Base-by-base conservation (phyloP, 306 rosid genomes). In the Prinsepia uniflora region DNA sequence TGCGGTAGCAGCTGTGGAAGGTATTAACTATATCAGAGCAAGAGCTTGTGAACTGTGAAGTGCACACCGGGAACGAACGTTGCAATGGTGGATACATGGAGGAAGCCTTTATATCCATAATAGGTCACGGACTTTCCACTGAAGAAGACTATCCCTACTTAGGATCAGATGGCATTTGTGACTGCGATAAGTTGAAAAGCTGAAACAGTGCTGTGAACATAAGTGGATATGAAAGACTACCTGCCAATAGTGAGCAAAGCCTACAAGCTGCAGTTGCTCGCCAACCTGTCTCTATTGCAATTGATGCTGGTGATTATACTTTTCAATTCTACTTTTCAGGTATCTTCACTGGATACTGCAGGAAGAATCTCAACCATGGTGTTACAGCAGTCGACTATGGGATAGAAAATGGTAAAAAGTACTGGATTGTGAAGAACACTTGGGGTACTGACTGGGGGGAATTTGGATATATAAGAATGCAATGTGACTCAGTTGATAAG, bases 1-100 rank as follows among this genome's bases (percentile, higher is more conserved):
- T 17, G 80, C 93, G 0, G 91, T 87, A 60, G 91, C 92, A 76
- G 93, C 93, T 42, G 90, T 90, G 14, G 96, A 93, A 88, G 90
- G 89, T 69, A 77, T 90, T 79, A 78, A 81, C 75, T 7, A 90
- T 72, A 86, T 92, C 70, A 30, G 91, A 88, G 73, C 90, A 90
- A 76, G 83, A 92, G 82, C 89, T 88, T 47, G 45, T 87, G 75
- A 96, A 90, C 77, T 85, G 89, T n/a, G 85, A 93, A 63, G 72
- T 65, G 12, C 46, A 5, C 24, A 42, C 74, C 4, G 89, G 85
- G 47, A 84, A 87, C 56, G 43, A 76, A 75, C 96, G 96, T 52
- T 90, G 94, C 67, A 24, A 40, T 6, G 96, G 96, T 53, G 97
- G 97, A 47, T 75, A 9, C 76, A 90, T 88, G 96, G 82, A 84